Evolutionary conservation across 805 yeast species (phyloP).

Genomic region (Ogataea corticis): DNA sequence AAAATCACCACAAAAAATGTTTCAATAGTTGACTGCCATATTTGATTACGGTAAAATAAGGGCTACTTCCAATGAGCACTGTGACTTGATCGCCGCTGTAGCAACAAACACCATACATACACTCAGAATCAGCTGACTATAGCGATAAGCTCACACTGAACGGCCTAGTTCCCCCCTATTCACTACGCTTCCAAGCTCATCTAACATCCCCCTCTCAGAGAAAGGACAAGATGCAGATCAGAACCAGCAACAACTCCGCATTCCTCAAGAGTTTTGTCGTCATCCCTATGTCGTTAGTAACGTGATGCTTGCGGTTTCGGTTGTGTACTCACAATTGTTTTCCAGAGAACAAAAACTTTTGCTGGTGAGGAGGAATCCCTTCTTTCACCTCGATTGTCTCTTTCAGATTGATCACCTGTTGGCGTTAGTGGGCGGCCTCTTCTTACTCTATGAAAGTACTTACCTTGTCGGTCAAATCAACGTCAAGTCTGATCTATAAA

Average conservation of each 20-base stretch:
- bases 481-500: constrained; percentile 62
- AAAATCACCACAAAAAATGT: no score
- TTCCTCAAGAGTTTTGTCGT: constrained; percentile 67
- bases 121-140: no score
- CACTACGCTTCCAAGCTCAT: no score
- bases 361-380: constrained; percentile 96
- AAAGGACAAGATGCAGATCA: constrained; percentile 84
- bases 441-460: constrained; percentile 20
- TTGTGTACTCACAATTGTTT: constrained; percentile 69
- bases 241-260: constrained; percentile 85
- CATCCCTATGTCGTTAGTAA: constrained; percentile 48
- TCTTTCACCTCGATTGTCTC: constrained; percentile 94
- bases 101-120: no score
- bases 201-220: constrained; percentile 68
- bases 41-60: neutral
- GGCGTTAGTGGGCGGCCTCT: constrained; percentile 30
- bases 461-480: constrained; percentile 66
- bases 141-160: no score
- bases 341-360: constrained; percentile 85
- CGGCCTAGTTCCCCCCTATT: no score
- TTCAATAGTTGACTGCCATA: neutral
- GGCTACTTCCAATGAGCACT: no score
- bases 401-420: constrained; percentile 59
- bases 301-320: neutral
- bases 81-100: no score